These are phyloP conservation scores for Elaeis oleifera DNA, from an alignment of 202 grass and related monocot species.

Conservation along the genomic window DNA sequence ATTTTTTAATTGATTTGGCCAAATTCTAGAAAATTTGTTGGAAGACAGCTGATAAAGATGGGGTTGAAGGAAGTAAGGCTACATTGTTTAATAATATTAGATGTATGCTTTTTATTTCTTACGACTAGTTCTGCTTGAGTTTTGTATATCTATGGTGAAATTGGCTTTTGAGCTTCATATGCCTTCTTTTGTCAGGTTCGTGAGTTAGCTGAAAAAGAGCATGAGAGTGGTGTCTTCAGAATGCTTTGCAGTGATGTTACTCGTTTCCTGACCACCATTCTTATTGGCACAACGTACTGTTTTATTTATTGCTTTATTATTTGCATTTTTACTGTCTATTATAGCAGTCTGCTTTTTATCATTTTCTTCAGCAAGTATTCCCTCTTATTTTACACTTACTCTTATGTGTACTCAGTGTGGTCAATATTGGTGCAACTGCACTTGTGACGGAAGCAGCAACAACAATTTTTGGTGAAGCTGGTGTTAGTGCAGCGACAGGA, in stretches of 20 bases:
- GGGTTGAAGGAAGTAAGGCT: no score
- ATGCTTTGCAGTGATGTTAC: slow-evolving; percentile 93
- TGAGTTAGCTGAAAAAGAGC: slow-evolving; percentile 96
- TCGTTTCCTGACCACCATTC: slow-evolving; percentile 97
- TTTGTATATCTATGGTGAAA: not conserved
- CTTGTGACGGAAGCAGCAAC: slow-evolving; percentile 97
- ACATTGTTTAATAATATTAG: no score
- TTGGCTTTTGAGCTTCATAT: slow-evolving; percentile 22
- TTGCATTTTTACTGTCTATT: not conserved
- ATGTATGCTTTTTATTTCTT: no score
- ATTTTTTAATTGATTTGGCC: no score
- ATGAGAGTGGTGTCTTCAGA: slow-evolving; percentile 89
- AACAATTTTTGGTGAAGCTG: slow-evolving; percentile 96
- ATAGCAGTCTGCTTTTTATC: not conserved
- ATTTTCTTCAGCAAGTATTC: slow-evolving; percentile 1
- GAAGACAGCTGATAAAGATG: no score
- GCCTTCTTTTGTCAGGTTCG: slow-evolving; percentile 36
- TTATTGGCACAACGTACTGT: slow-evolving; percentile 92
- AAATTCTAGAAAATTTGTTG: no score
- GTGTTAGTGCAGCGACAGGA: slow-evolving; percentile 81
- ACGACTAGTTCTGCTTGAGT: no score
- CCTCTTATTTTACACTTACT: slow-evolving; percentile 17
- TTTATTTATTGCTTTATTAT: slow-evolving; percentile 16
- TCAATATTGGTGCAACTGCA: slow-evolving; percentile 91
- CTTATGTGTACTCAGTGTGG: slow-evolving; percentile 50